phyloP scores from a whole-genome alignment of 202 grass and related monocot genomes.

The Tripidium arundinaceum region DNA sequence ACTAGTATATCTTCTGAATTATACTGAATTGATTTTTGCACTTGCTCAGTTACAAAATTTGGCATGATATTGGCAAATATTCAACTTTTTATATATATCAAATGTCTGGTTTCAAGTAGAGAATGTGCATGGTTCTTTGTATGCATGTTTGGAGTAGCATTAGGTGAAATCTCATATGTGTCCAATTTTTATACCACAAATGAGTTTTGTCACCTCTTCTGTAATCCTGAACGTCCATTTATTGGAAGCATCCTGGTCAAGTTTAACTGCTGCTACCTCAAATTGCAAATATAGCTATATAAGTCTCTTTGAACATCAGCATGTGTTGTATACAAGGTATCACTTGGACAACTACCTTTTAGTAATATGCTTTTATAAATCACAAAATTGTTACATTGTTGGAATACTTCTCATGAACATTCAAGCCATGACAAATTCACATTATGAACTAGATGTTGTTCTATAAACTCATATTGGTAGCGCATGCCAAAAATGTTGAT shows the following conservation, averaged over 20 bases:
- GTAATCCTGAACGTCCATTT: neutral
- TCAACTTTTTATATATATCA: neutral
- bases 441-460: too few relatives aligned
- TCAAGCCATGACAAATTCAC: too few relatives aligned
- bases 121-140: neutral
- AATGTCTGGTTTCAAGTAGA: constrained; percentile 16
- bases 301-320: too few relatives aligned
- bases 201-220: neutral
- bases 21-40: neutral
- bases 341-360: too few relatives aligned
- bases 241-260: neutral
- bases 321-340: too few relatives aligned
- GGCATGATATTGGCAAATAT: neutral
- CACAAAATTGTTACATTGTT: neutral
- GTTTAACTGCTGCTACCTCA: too few relatives aligned
- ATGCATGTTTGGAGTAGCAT: constrained; percentile 18
- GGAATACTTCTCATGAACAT: too few relatives aligned
- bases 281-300: too few relatives aligned
- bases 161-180: constrained; percentile 11
- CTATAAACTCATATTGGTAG: too few relatives aligned
- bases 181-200: neutral
- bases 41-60: neutral
- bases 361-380: neutral
- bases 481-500: too few relatives aligned
- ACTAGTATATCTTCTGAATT: neutral